Evolutionary conservation across 2,329 filamentous ascomycete species (phyloP).

Genomic region (Ophiostoma quercus): DNA sequence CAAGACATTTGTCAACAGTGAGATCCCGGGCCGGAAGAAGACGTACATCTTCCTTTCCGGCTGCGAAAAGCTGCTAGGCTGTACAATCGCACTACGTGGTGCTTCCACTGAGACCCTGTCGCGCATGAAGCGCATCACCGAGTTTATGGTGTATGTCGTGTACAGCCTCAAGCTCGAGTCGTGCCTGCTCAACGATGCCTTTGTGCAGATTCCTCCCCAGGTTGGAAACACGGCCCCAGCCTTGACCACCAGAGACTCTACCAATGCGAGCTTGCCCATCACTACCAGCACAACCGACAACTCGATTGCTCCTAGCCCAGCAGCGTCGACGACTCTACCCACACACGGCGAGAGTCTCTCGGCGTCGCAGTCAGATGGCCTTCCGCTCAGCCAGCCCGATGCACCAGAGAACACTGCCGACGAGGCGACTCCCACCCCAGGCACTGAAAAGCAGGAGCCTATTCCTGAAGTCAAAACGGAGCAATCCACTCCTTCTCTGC

Average conservation of each 20-base stretch:
- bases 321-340: neutral
- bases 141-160: constrained; percentile 98
- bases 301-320: constrained; percentile 5
- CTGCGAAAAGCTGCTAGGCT: constrained; percentile 82
- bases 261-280: constrained; percentile 4
- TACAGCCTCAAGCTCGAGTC: constrained; percentile 97
- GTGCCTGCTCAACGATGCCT: constrained; percentile 87
- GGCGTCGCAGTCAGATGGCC: constrained; percentile 12
- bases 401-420: neutral
- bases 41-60: constrained; percentile 95
- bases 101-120: constrained; percentile 65
- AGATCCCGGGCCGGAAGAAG: constrained; percentile 70
- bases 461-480: neutral
- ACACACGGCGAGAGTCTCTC: constrained; percentile 15
- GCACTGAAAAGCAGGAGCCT: neutral
- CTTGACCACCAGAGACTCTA: constrained; percentile 33
- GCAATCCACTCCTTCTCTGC: constrained; percentile 24
- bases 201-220: constrained; percentile 67
- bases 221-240: constrained; percentile 33
- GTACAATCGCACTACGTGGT: constrained; percentile 87
- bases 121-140: constrained; percentile 85
- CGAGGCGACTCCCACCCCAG: neutral
- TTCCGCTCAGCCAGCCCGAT: constrained; percentile 2
- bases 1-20: constrained; percentile 84
- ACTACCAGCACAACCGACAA: neutral